These are phyloP conservation scores for Clavariopsis aquatica DNA, from an alignment of 495 filamentous ascomycete species.

Conservation along the genomic window DNA sequence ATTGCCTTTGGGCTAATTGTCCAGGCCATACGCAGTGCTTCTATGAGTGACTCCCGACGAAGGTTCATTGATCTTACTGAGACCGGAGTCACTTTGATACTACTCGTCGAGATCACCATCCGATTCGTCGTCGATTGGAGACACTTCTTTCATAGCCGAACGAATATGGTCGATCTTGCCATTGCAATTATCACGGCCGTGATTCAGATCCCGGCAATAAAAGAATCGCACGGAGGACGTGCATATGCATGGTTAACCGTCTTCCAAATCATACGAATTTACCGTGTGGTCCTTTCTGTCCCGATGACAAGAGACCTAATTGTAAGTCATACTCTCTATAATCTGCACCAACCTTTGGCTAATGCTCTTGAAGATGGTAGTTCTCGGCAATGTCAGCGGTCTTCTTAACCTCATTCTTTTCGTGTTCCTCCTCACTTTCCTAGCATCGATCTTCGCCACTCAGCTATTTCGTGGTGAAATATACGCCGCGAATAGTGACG, in stretches of 20 bases:
- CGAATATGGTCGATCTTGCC: constrained; percentile 76
- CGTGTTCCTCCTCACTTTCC: constrained; percentile 90
- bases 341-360: neutral
- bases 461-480: constrained; percentile 92
- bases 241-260: constrained; percentile 86
- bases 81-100: constrained; percentile 71
- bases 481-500: too few relatives aligned
- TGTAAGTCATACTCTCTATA: constrained; percentile 43
- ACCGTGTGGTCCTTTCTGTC: constrained; percentile 87
- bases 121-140: constrained; percentile 79
- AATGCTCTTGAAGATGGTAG: constrained; percentile 53
- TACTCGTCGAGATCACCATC: constrained; percentile 79
- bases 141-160: constrained; percentile 66
- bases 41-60: constrained; percentile 61
- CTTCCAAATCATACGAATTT: constrained; percentile 91
- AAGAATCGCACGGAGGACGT: constrained; percentile 60
- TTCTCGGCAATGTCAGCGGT: constrained; percentile 89
- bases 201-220: constrained; percentile 84
- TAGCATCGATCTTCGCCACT: constrained; percentile 88
- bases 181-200: constrained; percentile 78
- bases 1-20: constrained; percentile 75
- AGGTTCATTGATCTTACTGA: constrained; percentile 68
- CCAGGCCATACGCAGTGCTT: constrained; percentile 72
- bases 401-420: constrained; percentile 93
- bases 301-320: constrained; percentile 84